Percentiles rank a stretch among this genome's conserved stretches.
Evolutionary conservation across 495 filamentous ascomycete species (phyloP).

Genomic region (Lepraria neglecta): DNA sequence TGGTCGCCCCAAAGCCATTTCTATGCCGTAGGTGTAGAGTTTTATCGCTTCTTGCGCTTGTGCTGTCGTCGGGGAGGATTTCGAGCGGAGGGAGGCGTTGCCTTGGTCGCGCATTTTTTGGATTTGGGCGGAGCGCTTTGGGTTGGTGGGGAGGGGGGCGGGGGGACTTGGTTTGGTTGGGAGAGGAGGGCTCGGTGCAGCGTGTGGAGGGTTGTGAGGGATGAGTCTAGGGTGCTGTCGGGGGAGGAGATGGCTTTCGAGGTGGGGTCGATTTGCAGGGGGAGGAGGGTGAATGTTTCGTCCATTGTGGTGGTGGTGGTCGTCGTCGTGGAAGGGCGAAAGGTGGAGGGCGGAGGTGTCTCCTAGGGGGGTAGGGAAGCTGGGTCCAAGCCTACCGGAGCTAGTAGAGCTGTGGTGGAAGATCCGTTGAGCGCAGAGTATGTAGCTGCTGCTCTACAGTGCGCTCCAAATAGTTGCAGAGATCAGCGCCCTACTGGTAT

Average conservation of each 20-base stretch:
- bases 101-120: conserved; percentile 83
- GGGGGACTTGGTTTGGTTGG: conserved; percentile 52
- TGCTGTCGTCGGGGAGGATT: conserved; percentile 37
- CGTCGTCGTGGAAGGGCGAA: background rate
- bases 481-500: no score
- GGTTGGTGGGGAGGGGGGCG: conserved; percentile 77
- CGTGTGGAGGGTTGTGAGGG: conserved; percentile 59
- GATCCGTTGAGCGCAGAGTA: no score
- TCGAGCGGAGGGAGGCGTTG: conserved; percentile 68
- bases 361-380: background rate
- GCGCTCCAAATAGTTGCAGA: no score
- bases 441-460: no score
- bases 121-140: conserved; percentile 78
- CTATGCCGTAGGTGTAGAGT: conserved; percentile 73
- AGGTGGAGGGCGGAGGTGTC: background rate
- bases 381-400: background rate
- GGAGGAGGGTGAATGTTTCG: conserved; percentile 78
- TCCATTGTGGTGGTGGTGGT: conserved; percentile 42
- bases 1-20: conserved; percentile 79
- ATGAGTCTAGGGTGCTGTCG: conserved; percentile 48
- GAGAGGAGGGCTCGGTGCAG: conserved; percentile 66
- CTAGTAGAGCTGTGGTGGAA: no score
- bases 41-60: conserved; percentile 58
- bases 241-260: conserved; percentile 69
- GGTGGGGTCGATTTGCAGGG: conserved; percentile 69